These are phyloP conservation scores for Kokia cookei DNA, from an alignment of 441 rosid species.

Conservation along the genomic window DNA sequence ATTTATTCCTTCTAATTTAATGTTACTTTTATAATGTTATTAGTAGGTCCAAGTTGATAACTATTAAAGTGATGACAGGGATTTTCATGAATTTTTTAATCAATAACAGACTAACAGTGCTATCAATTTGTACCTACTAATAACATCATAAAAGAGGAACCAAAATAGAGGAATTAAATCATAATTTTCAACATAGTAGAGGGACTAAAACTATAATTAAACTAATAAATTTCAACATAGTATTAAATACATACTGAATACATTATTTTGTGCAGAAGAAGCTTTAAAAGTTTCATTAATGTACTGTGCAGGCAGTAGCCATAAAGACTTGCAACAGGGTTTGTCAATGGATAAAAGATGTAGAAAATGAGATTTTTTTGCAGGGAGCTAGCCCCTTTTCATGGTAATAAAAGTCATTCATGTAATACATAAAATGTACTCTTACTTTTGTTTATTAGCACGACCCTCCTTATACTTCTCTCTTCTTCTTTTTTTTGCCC, in stretches of 20 bases:
- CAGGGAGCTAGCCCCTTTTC: conserved; percentile 98
- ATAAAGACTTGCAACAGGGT: conserved; percentile 90
- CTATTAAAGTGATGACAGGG: neutral
- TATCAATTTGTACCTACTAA: neutral
- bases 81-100: neutral
- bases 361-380: conserved; percentile 90
- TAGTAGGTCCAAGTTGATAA: neutral
- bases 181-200: neutral
- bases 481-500: neutral
- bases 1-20: neutral
- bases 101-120: too few relatives aligned
- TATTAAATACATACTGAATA: neutral
- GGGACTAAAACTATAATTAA: neutral
- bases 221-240: neutral
- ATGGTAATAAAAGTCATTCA: conserved; percentile 51
- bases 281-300: conserved; percentile 1
- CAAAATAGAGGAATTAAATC: neutral
- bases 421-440: conserved; percentile 25
- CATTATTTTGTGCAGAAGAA: neutral
- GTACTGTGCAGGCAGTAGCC: conserved; percentile 61
- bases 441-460: conserved; percentile 8
- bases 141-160: neutral
- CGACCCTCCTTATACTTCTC: too few relatives aligned
- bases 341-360: conserved; percentile 92
- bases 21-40: neutral